Conservation (phyloP, 805 yeast genomes). For the Hanseniaspora pseudoguilliermondii region DNA sequence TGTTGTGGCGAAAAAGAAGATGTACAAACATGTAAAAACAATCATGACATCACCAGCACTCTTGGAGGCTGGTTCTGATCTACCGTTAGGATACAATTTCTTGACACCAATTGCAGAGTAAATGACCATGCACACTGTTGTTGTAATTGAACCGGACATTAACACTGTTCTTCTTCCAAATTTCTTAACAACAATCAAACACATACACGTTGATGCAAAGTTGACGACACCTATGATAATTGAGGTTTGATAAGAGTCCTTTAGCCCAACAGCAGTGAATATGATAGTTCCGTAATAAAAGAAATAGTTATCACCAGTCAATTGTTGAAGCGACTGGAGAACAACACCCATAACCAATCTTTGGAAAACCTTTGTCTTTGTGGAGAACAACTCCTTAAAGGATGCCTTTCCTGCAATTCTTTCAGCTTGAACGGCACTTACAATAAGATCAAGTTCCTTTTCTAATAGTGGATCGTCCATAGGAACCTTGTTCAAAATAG, state of each 20-base stretch:
- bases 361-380: constrained; percentile 47
- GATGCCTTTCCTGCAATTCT: constrained; percentile 48
- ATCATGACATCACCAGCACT: constrained; percentile 61
- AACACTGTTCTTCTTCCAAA: constrained; percentile 42
- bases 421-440: constrained; percentile 51
- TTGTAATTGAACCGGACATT: constrained; percentile 39
- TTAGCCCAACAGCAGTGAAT: constrained; percentile 47
- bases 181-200: constrained; percentile 39
- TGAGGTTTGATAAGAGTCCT: constrained; percentile 46
- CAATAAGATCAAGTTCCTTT: constrained; percentile 44
- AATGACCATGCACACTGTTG: constrained; percentile 34
- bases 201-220: constrained; percentile 43
- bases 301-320: constrained; percentile 54
- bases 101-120: constrained; percentile 54
- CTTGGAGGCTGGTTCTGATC: constrained; percentile 34
- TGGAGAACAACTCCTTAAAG: constrained; percentile 52
- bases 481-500: constrained; percentile 43
- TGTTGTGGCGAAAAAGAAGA: constrained; percentile 59
- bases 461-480: constrained; percentile 43
- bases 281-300: constrained; percentile 55
- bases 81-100: constrained; percentile 30
- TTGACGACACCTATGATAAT: constrained; percentile 48
- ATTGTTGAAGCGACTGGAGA: constrained; percentile 51
- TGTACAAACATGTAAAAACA: constrained; percentile 54
- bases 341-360: constrained; percentile 39